Evolutionary conservation across 345 rosid genomes (phyloP), one percentile per base, ranked within the genome.

Genomic region (Erucastrum elatum): DNA sequence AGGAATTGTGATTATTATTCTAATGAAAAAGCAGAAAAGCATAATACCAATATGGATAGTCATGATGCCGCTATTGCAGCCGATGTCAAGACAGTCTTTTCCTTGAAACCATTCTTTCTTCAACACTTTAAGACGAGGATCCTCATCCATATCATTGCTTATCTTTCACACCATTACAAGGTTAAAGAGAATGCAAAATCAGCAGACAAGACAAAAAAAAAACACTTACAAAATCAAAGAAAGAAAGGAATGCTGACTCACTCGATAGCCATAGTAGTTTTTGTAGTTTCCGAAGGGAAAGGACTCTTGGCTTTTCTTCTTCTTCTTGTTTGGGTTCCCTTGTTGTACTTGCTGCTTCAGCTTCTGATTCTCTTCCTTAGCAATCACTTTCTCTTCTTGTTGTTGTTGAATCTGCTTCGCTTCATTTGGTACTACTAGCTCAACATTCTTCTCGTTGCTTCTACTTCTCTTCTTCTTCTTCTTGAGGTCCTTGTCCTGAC

Each of bases 181-280:
- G 1, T 21, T 21, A 21, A 21, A 21, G 21, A 21, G 21, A 21
- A 21, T 21, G 21, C 21, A 21, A 21, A 21, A 21, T 21, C 21
- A 21, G 21, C 21, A 21, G 21, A 21, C 21, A 21, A 21, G 21
- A 21, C 21, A 21, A 21, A 21, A 21, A 21, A 21, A 21, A 21
- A 21, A 21, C 21, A 21, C 21, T 21, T 21, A 21, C 21, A 21
- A 21, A 21, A 21, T 21, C 21, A 21, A 21, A 21, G 21, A 21
- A 21, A 21, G 21, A 21, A 21, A 21, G 13, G 53, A 46, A 13
- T 3, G 10, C 21, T 0, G 12, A 63, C 70, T 83, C 72, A 92
- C 99, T 6, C 99, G 86, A 80, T 95, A 95, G 56, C 99, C 99
- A 58, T 93, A 95, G 87, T 95, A 95, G 86, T 77, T 84, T 70